Evolutionary conservation across 257 asterid genomes (phyloP).

Genomic region (Rhazya stricta): DNA sequence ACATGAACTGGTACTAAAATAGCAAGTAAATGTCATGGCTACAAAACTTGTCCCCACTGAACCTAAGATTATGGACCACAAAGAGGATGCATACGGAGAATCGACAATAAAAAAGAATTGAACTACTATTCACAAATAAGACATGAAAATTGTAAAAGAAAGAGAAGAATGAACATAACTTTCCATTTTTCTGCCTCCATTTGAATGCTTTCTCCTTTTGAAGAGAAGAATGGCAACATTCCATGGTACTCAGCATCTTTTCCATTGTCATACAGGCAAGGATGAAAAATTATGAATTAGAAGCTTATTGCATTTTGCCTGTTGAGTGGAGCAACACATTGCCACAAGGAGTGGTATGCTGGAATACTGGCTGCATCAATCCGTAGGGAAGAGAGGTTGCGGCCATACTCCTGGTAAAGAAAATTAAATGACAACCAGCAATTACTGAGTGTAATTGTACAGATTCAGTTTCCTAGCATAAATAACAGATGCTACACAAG

Average conservation of each 20-base stretch:
- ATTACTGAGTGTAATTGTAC: neutral
- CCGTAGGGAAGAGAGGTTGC: slow-evolving; percentile 69
- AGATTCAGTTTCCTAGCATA: neutral
- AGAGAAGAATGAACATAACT: neutral
- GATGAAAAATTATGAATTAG: slow-evolving; percentile 20
- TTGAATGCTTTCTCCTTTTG: neutral
- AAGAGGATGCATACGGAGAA: too few relatives aligned
- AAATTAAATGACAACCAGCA: too few relatives aligned
- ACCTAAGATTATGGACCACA: too few relatives aligned
- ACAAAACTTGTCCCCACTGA: too few relatives aligned
- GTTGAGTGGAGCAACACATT: slow-evolving; percentile 79
- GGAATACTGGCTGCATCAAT: slow-evolving; percentile 71
- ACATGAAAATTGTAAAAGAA: neutral
- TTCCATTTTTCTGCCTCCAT: neutral
- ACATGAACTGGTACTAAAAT: too few relatives aligned
- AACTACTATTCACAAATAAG: neutral
- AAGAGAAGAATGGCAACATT: neutral
- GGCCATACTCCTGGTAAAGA: slow-evolving; percentile 69
- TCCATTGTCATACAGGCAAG: neutral
- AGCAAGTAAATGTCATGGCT: too few relatives aligned
- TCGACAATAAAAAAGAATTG: too few relatives aligned
- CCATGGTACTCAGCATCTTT: too few relatives aligned
- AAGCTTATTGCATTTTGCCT: slow-evolving; percentile 55
- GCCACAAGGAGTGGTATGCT: slow-evolving; percentile 74
- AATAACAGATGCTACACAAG: neutral